Evolutionary conservation across 345 rosid species (phyloP).

Genomic region (Gynandropsis gynandra): DNA sequence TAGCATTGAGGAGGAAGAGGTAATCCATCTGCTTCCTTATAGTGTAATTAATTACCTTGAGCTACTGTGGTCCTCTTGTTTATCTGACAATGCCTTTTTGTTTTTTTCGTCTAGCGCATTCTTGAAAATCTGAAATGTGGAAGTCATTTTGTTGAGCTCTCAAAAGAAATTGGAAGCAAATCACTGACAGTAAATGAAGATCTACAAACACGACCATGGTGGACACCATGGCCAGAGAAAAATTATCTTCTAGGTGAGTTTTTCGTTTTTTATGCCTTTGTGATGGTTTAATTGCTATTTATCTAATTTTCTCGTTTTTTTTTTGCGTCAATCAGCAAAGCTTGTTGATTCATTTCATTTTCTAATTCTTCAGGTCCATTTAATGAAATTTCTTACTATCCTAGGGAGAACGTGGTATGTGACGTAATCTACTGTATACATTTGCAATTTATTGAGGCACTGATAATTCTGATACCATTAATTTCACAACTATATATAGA

Average conservation of each 20-base stretch:
- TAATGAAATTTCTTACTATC: conserved; percentile 62
- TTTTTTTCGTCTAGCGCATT: conserved; percentile 40
- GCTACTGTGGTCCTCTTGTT: conserved; percentile 2
- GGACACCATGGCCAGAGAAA: conserved; percentile 81
- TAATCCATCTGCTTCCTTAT: conserved; percentile 19
- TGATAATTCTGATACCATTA: conserved; percentile 6
- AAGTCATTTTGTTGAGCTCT: conserved; percentile 60
- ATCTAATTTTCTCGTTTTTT: neutral
- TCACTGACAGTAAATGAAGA: conserved; percentile 78
- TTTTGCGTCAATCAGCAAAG: conserved; percentile 7
- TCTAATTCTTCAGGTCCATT: conserved; percentile 61
- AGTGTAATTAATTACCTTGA: neutral
- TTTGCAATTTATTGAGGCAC: conserved; percentile 5
- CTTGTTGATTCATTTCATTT: conserved; percentile 11
- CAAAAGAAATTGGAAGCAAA: conserved; percentile 67
- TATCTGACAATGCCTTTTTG: conserved; percentile 2
- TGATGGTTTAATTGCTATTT: conserved; percentile 8
- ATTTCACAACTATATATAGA: conserved; percentile 33
- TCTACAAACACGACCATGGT: conserved; percentile 88
- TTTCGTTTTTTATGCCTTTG: neutral
- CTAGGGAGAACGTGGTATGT: conserved; percentile 58
- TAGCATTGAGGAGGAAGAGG: conserved; percentile 76
- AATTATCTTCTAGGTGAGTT: conserved; percentile 75
- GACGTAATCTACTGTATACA: conserved; percentile 10
- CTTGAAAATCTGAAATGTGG: conserved; percentile 72